Evolutionary conservation across 257 asterid genomes (phyloP).

Genomic region (Nicotiana paniculata): DNA sequence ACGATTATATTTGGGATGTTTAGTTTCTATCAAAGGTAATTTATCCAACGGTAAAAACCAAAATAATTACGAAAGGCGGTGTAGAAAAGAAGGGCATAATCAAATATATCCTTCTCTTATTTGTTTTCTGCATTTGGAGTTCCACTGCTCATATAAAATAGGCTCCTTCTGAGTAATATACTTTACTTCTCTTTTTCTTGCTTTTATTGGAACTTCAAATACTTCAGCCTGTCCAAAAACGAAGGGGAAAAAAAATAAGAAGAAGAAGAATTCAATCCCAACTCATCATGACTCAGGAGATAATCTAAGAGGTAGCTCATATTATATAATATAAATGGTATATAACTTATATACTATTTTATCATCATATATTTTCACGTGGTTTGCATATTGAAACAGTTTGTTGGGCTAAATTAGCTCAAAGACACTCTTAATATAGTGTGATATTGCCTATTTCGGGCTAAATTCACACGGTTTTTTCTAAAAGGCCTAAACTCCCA

Average conservation of each 20-base stretch:
- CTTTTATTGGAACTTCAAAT: conserved; percentile 31
- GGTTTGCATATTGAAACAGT: not conserved
- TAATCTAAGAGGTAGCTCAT: not conserved
- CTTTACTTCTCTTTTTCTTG: not conserved
- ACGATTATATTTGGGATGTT: not conserved
- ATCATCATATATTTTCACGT: not conserved
- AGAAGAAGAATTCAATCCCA: not conserved
- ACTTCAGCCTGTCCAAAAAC: conserved; percentile 28
- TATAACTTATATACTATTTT: too few species aligned
- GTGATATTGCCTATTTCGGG: too few species aligned
- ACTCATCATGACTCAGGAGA: not conserved
- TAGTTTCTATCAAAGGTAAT: not conserved
- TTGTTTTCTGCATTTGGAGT: not conserved
- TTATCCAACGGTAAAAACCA: not conserved
- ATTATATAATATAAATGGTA: not conserved
- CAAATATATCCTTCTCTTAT: not conserved
- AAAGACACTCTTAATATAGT: too few species aligned
- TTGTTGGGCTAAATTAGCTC: too few species aligned
- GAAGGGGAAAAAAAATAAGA: not conserved
- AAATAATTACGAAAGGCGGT: not conserved
- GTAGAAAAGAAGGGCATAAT: not conserved
- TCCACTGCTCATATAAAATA: not conserved
- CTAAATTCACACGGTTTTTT: too few species aligned
- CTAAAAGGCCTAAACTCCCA: too few species aligned
- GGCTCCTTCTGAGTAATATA: not conserved